phyloP scores from a whole-genome alignment of 169 alveolate species.

The Plasmodium ovale region DNA sequence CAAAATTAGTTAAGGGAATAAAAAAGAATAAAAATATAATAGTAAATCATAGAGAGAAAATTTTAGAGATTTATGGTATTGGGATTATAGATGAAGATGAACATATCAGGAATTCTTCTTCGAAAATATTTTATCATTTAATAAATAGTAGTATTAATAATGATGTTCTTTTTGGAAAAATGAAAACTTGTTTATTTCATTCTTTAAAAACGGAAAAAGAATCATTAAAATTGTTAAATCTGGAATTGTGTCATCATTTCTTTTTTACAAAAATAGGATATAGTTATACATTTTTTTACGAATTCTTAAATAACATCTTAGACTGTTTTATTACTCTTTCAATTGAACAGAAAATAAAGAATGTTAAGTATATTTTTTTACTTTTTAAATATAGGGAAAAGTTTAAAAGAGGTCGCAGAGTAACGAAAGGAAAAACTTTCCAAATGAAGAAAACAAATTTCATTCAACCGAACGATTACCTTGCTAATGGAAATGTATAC shows the following conservation, averaged over 20 bases:
- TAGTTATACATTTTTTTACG: constrained; percentile 52
- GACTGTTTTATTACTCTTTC: constrained; percentile 42
- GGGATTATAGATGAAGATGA: constrained; percentile 69
- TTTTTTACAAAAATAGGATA: constrained; percentile 59
- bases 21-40: constrained; percentile 49
- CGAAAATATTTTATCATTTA: constrained; percentile 65
- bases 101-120: constrained; percentile 55
- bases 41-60: constrained; percentile 37
- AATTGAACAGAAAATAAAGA: constrained; percentile 18
- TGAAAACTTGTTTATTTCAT: constrained; percentile 67
- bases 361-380: constrained; percentile 49
- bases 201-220: constrained; percentile 35
- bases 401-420: constrained; percentile 8
- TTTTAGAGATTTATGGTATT: constrained; percentile 53
- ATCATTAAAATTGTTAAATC: constrained; percentile 21
- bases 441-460: background rate
- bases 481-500: too few relatives aligned
- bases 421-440: background rate
- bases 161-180: constrained; percentile 30
- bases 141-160: constrained; percentile 41
- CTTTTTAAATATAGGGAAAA: constrained; percentile 26
- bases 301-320: constrained; percentile 46
- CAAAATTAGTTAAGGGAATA: constrained; percentile 40
- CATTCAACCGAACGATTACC: too few relatives aligned
- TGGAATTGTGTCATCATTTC: constrained; percentile 47